Base-by-base conservation (phyloP, 352 stramenopile species). In the Phytophthora pinifolia region DNA sequence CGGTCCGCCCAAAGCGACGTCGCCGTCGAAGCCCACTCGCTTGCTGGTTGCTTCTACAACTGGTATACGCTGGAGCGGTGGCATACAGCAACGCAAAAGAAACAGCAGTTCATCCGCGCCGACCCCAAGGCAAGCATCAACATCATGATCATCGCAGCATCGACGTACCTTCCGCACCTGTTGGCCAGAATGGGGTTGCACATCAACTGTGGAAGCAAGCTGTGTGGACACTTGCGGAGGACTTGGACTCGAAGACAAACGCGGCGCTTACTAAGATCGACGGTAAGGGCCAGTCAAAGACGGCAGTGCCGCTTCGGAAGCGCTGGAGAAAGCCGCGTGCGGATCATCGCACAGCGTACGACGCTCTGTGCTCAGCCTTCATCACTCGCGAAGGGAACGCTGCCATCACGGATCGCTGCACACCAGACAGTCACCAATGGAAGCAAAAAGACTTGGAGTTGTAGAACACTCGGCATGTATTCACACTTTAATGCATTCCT, bases 1-100 rank as follows among this genome's bases (percentile, higher is more conserved):
- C 37, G 29, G 17, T 27, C 22, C 2, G 22, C 22, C 22, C 22
- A 27, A 27, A 15, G 29, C n/a, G 18, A 41, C 27, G 46, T 48
- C 30, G 30, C 43, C 6, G 41, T 34, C 3, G 34, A 53, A 17
- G 15, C 46, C 6, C 33, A 35, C 15, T 35, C 36, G 47, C n/a
- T 54, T 2, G 35, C 32, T 32, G 39, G 50, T 1, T 59, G 50
- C 22, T 50, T 37, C 14, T 51, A 36, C 32, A 59, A 59, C n/a
- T 59, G 41, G 39, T 38, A 59, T 33, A 41, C 51, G 22, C 22
- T 27, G 2, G 22, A 27, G 22, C 22, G 4, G 22, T 27, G 22
- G 22, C 22, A 27, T 27, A 27, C 22, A 27, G 22, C 22, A 27
- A 6, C 22, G 22, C 22, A 27, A 27, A 27, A 27, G 22, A 27